Evolutionary conservation across 805 yeast genomes (phyloP), one percentile per base, ranked within the genome.

Genomic region (Wickerhamiella allomyrinae): DNA sequence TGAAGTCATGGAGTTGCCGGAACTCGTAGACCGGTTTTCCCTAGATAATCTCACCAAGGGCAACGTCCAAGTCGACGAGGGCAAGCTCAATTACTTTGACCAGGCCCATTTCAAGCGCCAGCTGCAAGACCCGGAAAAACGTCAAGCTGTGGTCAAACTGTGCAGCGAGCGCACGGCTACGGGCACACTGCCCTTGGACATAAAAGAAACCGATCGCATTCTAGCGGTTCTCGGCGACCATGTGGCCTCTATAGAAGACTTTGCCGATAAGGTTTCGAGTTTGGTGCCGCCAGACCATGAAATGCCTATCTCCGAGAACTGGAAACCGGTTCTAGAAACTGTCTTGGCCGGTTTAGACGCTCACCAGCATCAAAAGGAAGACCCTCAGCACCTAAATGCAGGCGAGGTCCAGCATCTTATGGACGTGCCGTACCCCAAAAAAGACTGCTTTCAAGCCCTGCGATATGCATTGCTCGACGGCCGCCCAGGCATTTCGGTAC

Each of bases 21-120:
- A 80, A 25, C 59, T 87, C 41, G 72, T 67, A 10, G 47, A 65
- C 21, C 46, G 58, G 20, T 91, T 91, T 56, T 66, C 75, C 13
- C 56, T 86, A 29, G 76, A 77, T 43, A 77, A 81, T 20, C 67
- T 91, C 50, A 89, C 97, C 10, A 85, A 76, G 53, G 97, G 98
- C 1, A 87, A 87, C 61, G 93, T 95, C 13, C 89, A 86, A 57
- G 95, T 91, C 7, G 86, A 82, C 49, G 77, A 75, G 45, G 69
- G 71, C 41, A 89, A 91, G 58, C 67, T 91, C 41, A 65, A 68
- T 49, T 82, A 63, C 57, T 82, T 91, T 63, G 87, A 91, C 60
- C 83, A 81, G 53, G 70, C 69, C 45, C 84, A 81, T 55, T 60
- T 86, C 31, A 59, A 60, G 5, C 48, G 57, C 31, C 65, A 66